These are phyloP conservation scores for Pichia heedii DNA, from an alignment of 805 yeast genomes.

Conservation along the genomic window DNA sequence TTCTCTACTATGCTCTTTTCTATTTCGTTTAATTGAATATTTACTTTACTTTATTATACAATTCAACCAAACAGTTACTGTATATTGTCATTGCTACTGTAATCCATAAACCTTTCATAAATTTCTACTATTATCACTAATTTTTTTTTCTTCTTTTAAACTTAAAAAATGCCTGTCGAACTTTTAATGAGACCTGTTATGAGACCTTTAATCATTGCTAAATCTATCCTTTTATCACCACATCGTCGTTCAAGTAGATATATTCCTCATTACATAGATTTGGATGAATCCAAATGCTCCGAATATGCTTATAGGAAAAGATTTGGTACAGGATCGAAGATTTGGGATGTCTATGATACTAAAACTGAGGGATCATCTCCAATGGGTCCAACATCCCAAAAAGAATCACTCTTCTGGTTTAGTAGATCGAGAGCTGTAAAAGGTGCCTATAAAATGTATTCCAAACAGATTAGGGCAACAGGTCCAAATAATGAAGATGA, in stretches of 20 bases:
- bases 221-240: constrained; percentile 43
- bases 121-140: too few species aligned
- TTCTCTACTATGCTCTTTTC: too few species aligned
- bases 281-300: constrained; percentile 27
- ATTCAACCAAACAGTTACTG: neutral
- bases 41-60: neutral
- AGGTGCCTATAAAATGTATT: constrained; percentile 54
- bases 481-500: constrained; percentile 43
- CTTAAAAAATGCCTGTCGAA: constrained; percentile 45
- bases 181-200: constrained; percentile 47
- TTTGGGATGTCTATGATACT: constrained; percentile 46
- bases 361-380: constrained; percentile 29
- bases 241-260: constrained; percentile 50
- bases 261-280: constrained; percentile 43
- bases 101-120: neutral
- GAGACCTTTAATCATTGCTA: constrained; percentile 51
- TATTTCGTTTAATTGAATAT: too few species aligned
- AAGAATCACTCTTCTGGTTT: constrained; percentile 42
- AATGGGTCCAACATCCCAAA: constrained; percentile 34
- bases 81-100: neutral
- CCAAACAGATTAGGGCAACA: constrained; percentile 31
- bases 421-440: constrained; percentile 57
- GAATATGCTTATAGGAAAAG: constrained; percentile 44
- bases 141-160: neutral
- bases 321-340: constrained; percentile 54